Evolutionary conservation across 176 grass and related monocot species (phyloP), one percentile per base, ranked within the genome.

Genomic region (Rhynchospora tenuis): DNA sequence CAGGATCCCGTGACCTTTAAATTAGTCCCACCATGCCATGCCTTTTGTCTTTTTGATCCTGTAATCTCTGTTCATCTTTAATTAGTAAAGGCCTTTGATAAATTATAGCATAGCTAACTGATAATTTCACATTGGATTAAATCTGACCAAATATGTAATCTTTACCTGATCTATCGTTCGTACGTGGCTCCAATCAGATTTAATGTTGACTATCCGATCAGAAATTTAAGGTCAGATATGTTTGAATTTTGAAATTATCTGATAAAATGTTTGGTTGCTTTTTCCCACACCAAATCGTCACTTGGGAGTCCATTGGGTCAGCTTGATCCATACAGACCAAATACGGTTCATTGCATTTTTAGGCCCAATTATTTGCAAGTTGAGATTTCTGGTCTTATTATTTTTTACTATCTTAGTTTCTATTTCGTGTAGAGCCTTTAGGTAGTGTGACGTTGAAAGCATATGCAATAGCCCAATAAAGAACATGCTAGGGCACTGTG

Each of bases 1-100:
- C 69, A 31, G 54, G 9, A 24, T 64, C 83, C 48, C 83, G 83
- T 85, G 83, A 85, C 69, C 67, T 73, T 73, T 16, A 73, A 22
- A 51, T 68, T 64, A 29, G 73, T 76, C 73, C 23, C 73, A 76
- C 73, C 48, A 76, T 76, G 48, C n/a, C 13, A 7, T 75, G 12
- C 71, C n/a, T 54, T 50, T 33, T 76, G 72, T 76, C 72, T 76
- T 28, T 55, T 75, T 54, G 47, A 54, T 75, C 23, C 46, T 52
- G 22, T 52, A 74, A 45, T 23, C 10, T 5, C 9, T 47, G 20
- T 26, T 20, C 44, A 17, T 71, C 16, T 71, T 31, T 33, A n/a
- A n/a, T 66, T 17, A 17, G 27, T 67, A 45, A 17, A 22, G 42
- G 6, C 10, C 20, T 71, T 69, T 69, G 29, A 69, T 43, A 9